Evolutionary conservation across 371 early-diverging fungal species (phyloP), one percentile per base, ranked within the genome.

Genomic region (Mucor circinelloides): DNA sequence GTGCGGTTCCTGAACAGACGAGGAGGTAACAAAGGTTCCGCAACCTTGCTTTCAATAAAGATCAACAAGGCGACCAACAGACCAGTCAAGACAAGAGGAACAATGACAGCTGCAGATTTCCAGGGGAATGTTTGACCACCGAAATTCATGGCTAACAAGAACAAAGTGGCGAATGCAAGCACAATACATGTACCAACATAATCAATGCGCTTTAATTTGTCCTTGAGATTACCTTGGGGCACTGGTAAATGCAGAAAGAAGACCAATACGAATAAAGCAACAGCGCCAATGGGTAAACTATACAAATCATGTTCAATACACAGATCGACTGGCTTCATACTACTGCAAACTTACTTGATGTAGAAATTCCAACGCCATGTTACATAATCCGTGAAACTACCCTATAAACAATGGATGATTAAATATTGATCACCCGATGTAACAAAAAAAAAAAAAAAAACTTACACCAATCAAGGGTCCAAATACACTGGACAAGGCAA

Each of bases 51-150:
- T 68, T 90, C 90, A 3, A 87, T 79, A 6, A 76, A 48, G 0
- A 82, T 67, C 42, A 81, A 61, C 23, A 85, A 69, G 1, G 42
- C 74, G 4, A 70, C 64, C 50, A 89, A 44, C 7, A 88, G 71
- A 10, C 64, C 70, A 3, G 87, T 82, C 2, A 88, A 63, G 1
- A 80, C 78, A 50, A 90, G 76, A 6, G 87, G 88, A 7, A 74
- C 77, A 63, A 93, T 82, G 48, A 91, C 85, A 42, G 82, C 83
- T 23, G 85, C 79, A 6, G 89, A 87, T 62, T 73, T 71, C 93
- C 93, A 93, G n/a, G 84, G 82, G 54, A 77, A 84, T 0, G 74
- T 76, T 40, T 80, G 77, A 9, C 84, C 84, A 36, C 84, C 84
- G 61, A 84, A 82, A 58, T 84, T 84, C 50, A 84, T 50, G 2